These are phyloP conservation scores for Musa balbisiana DNA, from an alignment of 202 grass and related monocot species.

Conservation along the genomic window DNA sequence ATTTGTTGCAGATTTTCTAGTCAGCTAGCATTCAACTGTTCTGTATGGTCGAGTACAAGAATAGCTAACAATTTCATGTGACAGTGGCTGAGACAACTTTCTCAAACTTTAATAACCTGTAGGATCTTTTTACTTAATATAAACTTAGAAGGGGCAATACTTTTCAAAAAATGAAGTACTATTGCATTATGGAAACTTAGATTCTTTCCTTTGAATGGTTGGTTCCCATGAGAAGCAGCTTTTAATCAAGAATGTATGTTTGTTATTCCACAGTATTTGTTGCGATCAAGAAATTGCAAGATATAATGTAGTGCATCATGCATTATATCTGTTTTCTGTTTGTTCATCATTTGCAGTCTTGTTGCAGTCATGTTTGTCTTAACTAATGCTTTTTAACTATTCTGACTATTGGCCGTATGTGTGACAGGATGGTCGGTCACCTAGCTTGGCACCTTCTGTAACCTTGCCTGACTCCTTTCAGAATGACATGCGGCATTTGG, in stretches of 20 bases:
- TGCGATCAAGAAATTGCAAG: background rate
- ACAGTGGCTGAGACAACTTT: too few relatives aligned
- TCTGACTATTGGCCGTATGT: background rate
- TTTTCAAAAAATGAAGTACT: background rate
- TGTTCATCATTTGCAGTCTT: background rate
- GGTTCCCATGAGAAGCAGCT: background rate
- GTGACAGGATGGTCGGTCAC: constrained; percentile 11
- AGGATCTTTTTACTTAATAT: too few relatives aligned
- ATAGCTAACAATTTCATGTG: background rate
- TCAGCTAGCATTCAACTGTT: background rate
- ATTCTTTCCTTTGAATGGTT: background rate
- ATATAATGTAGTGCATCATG: background rate
- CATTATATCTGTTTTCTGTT: background rate
- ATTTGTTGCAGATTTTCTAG: too few relatives aligned
- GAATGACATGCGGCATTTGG: constrained; percentile 30
- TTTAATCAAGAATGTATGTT: too few relatives aligned
- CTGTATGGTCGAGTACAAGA: background rate
- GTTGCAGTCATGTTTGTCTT: too few relatives aligned
- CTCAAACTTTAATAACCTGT: too few relatives aligned
- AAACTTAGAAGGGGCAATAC: background rate
- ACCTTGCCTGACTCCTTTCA: constrained; percentile 28
- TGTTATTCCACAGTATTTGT: background rate
- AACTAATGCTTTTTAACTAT: too few relatives aligned
- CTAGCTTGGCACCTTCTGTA: constrained; percentile 31
- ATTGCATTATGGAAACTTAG: background rate